Evolutionary conservation across 2,329 filamentous ascomycete species (phyloP), one percentile per base, ranked within the genome.

Genomic region (Achaetomium macrosporum): DNA sequence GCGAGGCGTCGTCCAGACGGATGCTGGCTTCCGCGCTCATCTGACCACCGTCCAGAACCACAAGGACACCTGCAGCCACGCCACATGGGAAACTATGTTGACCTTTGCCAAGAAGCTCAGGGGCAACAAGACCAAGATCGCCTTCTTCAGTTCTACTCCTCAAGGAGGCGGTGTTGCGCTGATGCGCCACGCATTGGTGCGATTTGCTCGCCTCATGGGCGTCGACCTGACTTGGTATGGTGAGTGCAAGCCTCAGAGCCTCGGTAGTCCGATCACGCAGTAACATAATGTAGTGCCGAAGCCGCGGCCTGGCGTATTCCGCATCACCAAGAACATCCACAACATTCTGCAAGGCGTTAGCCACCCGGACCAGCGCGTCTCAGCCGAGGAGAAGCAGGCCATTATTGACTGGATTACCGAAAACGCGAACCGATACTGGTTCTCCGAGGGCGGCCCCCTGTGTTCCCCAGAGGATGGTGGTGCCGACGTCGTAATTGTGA

Each of bases 321-420:
- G 87, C 47, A 85, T 89, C 68, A 93, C 88, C 60, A 93, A 93
- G 71, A 90, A 86, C 59, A 87, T 90, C 61, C 88, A 93, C 78
- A 93, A 93, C 69, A 91, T 92, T 58, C 81, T 93, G 2, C 88
- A 93, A 70, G 88, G 88, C 9, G 88, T 91, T 40, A 82, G 83
- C 39, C 74, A 77, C 25, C 79, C 82, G 0, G 77, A 80, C 2
- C 78, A 88, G 60, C 77, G 81, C n/a, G 75, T 92, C 31, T 81
- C 76, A 0, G 61, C 73, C 1, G 78, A 85, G 2, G 80, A 88
- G 53, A 82, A 84, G 61, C 66, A 72, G 1, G 69, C 74, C n/a
- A 80, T 92, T 47, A 78, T 77, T 10, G 78, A 83, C 43, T 93
- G 88, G 88, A 84, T 88, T 52, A 71, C 75, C 12, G 79, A 86